A percentile compares a stretch with the other conserved stretches of the same genome.
phyloP scores from a whole-genome alignment of 75 land plant genomes.

The Gnetum montanum region DNA sequence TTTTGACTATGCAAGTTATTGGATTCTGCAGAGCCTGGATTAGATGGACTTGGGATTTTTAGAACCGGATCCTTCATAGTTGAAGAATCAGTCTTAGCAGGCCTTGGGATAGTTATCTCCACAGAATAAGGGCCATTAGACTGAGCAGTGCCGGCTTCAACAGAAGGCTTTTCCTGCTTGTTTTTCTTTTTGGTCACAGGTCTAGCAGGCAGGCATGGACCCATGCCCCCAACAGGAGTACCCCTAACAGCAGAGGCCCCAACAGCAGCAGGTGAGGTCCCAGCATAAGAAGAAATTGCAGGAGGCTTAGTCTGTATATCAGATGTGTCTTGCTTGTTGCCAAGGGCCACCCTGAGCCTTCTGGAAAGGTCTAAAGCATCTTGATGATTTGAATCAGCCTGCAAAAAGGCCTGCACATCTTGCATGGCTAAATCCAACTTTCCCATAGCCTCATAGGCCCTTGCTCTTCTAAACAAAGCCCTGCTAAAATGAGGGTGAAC shows the following conservation, averaged over 20 bases:
- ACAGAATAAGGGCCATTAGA: slow-evolving; percentile 15
- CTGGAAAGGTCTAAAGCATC: slow-evolving; percentile 61
- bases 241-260: slow-evolving; percentile 75
- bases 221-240: slow-evolving; percentile 47
- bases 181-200: slow-evolving; percentile 40
- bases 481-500: slow-evolving; percentile 59
- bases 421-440: slow-evolving; percentile 52
- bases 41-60: neutral
- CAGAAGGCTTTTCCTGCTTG: slow-evolving; percentile 1
- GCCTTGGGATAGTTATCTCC: slow-evolving; percentile 9
- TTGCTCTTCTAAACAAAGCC: slow-evolving; percentile 64
- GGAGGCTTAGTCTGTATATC: slow-evolving; percentile 50
- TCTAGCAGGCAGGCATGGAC: slow-evolving; percentile 54
- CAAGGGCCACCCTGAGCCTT: slow-evolving; percentile 38
- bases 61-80: slow-evolving; percentile 13
- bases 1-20: slow-evolving; percentile 1
- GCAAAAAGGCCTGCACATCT: slow-evolving; percentile 49
- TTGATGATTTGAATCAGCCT: slow-evolving; percentile 35
- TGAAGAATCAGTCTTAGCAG: slow-evolving; percentile 20
- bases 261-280: slow-evolving; percentile 50
- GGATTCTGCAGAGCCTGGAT: neutral
- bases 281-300: slow-evolving; percentile 4
- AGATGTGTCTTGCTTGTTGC: slow-evolving; percentile 37
- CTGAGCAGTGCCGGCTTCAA: neutral
- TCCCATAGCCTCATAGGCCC: slow-evolving; percentile 57